Percentiles rank a stretch among this genome's conserved stretches.
phyloP scores from a whole-genome alignment of 1,284 basidiomycete genomes.

The Cutaneotrichosporon cyanovorans region DNA sequence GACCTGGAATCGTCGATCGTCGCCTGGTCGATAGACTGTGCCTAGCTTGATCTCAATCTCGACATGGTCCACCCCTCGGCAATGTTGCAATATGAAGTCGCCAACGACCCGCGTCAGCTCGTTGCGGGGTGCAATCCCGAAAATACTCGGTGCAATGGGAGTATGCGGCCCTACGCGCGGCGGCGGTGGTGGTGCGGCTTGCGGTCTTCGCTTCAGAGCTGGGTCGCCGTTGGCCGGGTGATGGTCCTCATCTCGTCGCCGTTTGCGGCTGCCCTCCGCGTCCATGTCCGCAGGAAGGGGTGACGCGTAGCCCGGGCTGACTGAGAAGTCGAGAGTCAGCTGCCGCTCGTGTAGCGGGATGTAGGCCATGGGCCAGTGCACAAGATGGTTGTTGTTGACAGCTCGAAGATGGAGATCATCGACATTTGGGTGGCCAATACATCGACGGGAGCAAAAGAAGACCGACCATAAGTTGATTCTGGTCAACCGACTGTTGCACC shows the following conservation, averaged over 20 bases:
- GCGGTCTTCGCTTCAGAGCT: not conserved
- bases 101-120: constrained; percentile 88
- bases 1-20: constrained; percentile 49
- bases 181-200: not conserved
- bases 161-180: not conserved
- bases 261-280: constrained; percentile 21
- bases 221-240: constrained; percentile 1
- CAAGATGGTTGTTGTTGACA: not conserved
- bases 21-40: constrained; percentile 52
- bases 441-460: not conserved
- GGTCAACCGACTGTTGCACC: no score
- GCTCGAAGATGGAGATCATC: not conserved
- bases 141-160: constrained; percentile 68
- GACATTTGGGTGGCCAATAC: no score
- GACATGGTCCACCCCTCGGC: constrained; percentile 45
- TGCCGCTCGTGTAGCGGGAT: constrained; percentile 30
- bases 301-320: constrained; percentile 24
- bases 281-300: constrained; percentile 16
- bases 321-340: constrained; percentile 15
- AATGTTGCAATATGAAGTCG: constrained; percentile 62
- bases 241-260: constrained; percentile 17
- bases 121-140: constrained; percentile 86
- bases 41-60: constrained; percentile 93
- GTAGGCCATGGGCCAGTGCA: constrained; percentile 19
- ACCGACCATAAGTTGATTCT: no score